Evolutionary conservation across 2,329 filamentous ascomycete species (phyloP).

Genomic region (Dothistroma septosporum): DNA sequence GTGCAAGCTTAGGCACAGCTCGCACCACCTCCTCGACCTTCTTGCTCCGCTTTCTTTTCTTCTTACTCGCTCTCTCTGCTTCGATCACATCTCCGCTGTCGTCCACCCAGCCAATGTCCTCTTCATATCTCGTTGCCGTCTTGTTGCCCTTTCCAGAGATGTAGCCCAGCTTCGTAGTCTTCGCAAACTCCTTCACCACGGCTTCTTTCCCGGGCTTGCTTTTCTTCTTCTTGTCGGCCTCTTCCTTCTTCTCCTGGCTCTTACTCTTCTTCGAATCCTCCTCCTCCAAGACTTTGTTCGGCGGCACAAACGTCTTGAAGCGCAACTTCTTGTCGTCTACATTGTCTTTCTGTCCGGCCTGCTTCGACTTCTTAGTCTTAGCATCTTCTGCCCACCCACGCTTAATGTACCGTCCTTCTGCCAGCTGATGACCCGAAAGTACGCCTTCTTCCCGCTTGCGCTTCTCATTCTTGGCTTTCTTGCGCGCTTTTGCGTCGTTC

Average conservation of each 20-base stretch:
- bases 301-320: slow-evolving; percentile 72
- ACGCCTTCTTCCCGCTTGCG: slow-evolving; percentile 49
- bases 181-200: slow-evolving; percentile 84
- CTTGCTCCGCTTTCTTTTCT: slow-evolving; percentile 27
- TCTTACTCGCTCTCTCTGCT: slow-evolving; percentile 35
- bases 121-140: slow-evolving; percentile 61
- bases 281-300: slow-evolving; percentile 58
- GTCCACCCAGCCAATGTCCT: slow-evolving; percentile 86
- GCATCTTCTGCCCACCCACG: slow-evolving; percentile 73
- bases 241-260: slow-evolving; percentile 52
- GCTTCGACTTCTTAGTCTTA: slow-evolving; percentile 41
- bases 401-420: slow-evolving; percentile 73
- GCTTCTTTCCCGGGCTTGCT: slow-evolving; percentile 51
- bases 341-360: slow-evolving; percentile 61
- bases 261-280: slow-evolving; percentile 56
- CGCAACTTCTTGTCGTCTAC: slow-evolving; percentile 70
- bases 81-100: slow-evolving; percentile 73
- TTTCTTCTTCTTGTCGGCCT: slow-evolving; percentile 59
- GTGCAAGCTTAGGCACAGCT: slow-evolving; percentile 1
- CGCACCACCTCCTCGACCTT: slow-evolving; percentile 9
- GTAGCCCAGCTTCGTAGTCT: slow-evolving; percentile 62
- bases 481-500: slow-evolving; percentile 48
- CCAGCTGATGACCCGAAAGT: slow-evolving; percentile 66
- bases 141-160: slow-evolving; percentile 40
- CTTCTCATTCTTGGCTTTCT: slow-evolving; percentile 52